Evolutionary conservation across 495 filamentous ascomycete genomes (phyloP).

Genomic region (Tuber brumale): DNA sequence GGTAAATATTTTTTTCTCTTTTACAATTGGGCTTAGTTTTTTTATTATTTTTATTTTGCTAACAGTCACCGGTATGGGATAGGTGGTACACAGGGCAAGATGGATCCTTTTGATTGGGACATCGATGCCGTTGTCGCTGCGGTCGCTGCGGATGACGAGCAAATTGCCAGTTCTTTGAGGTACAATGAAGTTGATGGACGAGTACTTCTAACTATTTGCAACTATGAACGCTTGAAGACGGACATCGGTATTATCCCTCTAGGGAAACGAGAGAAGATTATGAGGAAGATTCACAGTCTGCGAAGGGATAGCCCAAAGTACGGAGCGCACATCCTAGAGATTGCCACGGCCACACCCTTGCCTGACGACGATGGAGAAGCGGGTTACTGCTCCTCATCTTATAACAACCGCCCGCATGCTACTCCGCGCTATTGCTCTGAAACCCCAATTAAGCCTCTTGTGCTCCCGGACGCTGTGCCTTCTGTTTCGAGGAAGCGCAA

Average conservation of each 20-base stretch:
- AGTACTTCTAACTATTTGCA: conserved; percentile 27
- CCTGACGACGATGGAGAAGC: conserved; percentile 10
- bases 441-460: conserved; percentile 5
- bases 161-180: conserved; percentile 16
- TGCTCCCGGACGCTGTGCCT: neutral
- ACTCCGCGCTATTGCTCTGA: neutral
- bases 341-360: conserved; percentile 14
- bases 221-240: conserved; percentile 25
- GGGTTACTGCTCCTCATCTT: neutral
- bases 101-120: conserved; percentile 31
- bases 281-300: conserved; percentile 21
- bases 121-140: conserved; percentile 8
- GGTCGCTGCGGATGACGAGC: conserved; percentile 1
- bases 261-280: conserved; percentile 27
- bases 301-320: conserved; percentile 16
- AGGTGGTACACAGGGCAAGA: neutral
- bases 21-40: neutral
- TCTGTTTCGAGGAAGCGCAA: neutral
- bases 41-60: neutral
- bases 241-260: conserved; percentile 32
- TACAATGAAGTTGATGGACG: conserved; percentile 31
- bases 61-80: neutral
- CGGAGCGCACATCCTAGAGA: conserved; percentile 6
- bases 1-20: neutral
- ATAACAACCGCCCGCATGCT: neutral